Evolutionary conservation across 2,329 filamentous ascomycete species (phyloP).

Genomic region (Nemania sp.): DNA sequence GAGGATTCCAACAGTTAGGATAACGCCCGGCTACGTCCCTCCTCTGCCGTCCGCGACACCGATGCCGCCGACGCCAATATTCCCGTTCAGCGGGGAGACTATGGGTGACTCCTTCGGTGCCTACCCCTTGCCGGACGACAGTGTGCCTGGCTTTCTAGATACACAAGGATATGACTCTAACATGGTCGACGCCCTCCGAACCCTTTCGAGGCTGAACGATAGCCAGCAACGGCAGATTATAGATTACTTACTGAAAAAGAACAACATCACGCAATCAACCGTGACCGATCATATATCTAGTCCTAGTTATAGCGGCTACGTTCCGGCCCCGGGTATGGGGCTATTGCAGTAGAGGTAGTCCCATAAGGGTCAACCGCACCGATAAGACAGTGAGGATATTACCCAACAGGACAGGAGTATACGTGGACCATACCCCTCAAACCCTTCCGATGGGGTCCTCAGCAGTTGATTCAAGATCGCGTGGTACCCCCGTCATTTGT

Average conservation of each 20-base stretch:
- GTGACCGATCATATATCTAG: constrained; percentile 26
- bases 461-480: neutral
- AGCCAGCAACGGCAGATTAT: constrained; percentile 35
- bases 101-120: constrained; percentile 10
- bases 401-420: constrained; percentile 21
- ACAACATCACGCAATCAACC: constrained; percentile 21
- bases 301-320: constrained; percentile 19
- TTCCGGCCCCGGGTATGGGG: constrained; percentile 23
- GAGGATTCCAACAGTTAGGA: constrained; percentile 24
- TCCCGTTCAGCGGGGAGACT: constrained; percentile 24
- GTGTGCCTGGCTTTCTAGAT: constrained; percentile 16
- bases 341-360: neutral
- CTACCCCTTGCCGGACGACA: constrained; percentile 21
- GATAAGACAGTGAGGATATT: neutral
- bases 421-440: neutral
- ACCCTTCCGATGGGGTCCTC: neutral
- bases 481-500: neutral
- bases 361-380: constrained; percentile 2
- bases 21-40: constrained; percentile 28
- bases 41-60: constrained; percentile 29
- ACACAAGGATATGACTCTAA: constrained; percentile 25
- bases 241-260: constrained; percentile 32
- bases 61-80: constrained; percentile 30
- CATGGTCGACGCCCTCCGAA: constrained; percentile 34
- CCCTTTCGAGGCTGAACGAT: constrained; percentile 31